Percentiles rank a stretch among this genome's conserved stretches.
phyloP scores from a whole-genome alignment of 2,329 filamentous ascomycete species.

The Penicillium sp. region DNA sequence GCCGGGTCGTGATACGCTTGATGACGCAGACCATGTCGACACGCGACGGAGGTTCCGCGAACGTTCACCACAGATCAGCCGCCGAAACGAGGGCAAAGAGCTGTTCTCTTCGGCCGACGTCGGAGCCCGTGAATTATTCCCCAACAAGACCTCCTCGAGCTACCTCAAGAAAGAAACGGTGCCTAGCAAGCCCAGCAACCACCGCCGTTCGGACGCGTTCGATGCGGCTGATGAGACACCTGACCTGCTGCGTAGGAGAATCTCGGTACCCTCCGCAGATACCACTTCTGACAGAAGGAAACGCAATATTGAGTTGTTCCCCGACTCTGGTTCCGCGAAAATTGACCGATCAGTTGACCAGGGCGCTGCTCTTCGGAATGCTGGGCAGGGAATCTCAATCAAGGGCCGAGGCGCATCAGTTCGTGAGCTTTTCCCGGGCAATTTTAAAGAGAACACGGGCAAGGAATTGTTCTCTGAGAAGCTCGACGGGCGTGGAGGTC shows the following conservation, averaged over 20 bases:
- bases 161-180: slow-evolving; percentile 55
- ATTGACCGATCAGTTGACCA: slow-evolving; percentile 28
- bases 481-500: slow-evolving; percentile 52
- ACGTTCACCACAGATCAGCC: slow-evolving; percentile 34
- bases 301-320: slow-evolving; percentile 36
- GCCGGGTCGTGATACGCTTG: slow-evolving; percentile 49
- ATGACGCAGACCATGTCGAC: slow-evolving; percentile 33
- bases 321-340: slow-evolving; percentile 22
- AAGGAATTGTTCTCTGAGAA: slow-evolving; percentile 65
- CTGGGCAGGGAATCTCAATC: slow-evolving; percentile 55
- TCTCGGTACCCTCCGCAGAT: slow-evolving; percentile 47
- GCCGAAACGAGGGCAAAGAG: slow-evolving; percentile 46
- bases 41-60: slow-evolving; percentile 39
- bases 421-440: slow-evolving; percentile 65
- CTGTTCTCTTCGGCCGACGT: slow-evolving; percentile 51
- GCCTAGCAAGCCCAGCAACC: slow-evolving; percentile 43
- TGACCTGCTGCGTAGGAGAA: slow-evolving; percentile 46
- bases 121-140: slow-evolving; percentile 44
- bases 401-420: slow-evolving; percentile 63
- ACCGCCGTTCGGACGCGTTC: slow-evolving; percentile 47
- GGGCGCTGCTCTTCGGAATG: slow-evolving; percentile 36
- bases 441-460: slow-evolving; percentile 48
- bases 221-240: slow-evolving; percentile 52
- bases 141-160: slow-evolving; percentile 35
- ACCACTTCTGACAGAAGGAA: slow-evolving; percentile 31